These are phyloP conservation scores for Avena sativa DNA, from an alignment of 176 grass and related monocot genomes.

Conservation along the genomic window DNA sequence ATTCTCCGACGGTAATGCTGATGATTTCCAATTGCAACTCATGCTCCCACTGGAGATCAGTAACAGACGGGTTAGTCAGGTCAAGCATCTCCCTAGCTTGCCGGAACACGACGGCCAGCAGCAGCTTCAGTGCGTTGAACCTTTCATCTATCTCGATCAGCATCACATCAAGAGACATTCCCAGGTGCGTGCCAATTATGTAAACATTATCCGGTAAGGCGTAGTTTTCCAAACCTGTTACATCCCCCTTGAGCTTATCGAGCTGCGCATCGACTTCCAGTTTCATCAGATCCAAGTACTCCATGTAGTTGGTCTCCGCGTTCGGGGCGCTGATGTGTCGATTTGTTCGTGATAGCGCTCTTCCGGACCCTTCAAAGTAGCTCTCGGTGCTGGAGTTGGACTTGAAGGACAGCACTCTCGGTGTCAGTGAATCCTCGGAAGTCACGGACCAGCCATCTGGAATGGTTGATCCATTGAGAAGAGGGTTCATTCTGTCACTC, in stretches of 20 bases:
- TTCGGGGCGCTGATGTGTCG: constrained; percentile 21
- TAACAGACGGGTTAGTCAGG: constrained; percentile 44
- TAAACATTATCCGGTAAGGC: constrained; percentile 29
- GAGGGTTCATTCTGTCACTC: constrained; percentile 35
- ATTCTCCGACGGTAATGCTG: constrained; percentile 60
- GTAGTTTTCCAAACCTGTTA: constrained; percentile 56
- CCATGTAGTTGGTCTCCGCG: constrained; percentile 27
- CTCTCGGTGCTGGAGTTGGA: constrained; percentile 45
- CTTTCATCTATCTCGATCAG: constrained; percentile 74
- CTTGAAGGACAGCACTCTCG: constrained; percentile 49
- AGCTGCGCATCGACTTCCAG: constrained; percentile 62
- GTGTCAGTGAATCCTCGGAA: constrained; percentile 53
- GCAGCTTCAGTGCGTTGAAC: constrained; percentile 67
- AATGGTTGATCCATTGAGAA: constrained; percentile 30
- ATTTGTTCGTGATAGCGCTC: background rate
- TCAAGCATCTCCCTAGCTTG: constrained; percentile 63
- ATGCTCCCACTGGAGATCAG: constrained; percentile 75
- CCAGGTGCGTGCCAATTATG: constrained; percentile 27
- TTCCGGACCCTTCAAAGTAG: constrained; percentile 40
- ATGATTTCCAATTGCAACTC: constrained; percentile 75
- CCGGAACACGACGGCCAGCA: constrained; percentile 66
- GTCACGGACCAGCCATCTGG: constrained; percentile 41
- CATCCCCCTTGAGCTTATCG: constrained; percentile 64
- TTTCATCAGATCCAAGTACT: constrained; percentile 55
- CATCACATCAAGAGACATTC: constrained; percentile 57